Conservation (phyloP, 495 filamentous ascomycete species). For the Hypomontagnella submonticulosa region DNA sequence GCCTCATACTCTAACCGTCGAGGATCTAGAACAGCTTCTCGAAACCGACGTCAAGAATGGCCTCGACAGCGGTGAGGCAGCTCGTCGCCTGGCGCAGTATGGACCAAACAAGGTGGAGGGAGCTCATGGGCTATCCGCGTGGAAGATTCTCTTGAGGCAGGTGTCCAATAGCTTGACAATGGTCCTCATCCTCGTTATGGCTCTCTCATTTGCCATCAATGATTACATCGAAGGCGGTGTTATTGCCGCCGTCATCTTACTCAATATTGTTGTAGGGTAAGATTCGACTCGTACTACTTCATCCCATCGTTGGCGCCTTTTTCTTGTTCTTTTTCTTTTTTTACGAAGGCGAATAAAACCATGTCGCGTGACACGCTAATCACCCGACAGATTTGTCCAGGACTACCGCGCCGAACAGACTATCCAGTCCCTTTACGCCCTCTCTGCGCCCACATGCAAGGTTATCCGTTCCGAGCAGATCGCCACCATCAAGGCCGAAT, state of each 20-base stretch:
- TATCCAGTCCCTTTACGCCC: conserved; percentile 73
- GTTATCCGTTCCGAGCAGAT: conserved; percentile 68
- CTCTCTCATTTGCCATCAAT: conserved; percentile 75
- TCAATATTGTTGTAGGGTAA: conserved; percentile 76
- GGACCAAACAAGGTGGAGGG: conserved; percentile 64
- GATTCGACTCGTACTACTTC: conserved; percentile 18
- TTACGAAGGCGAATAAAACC: not conserved
- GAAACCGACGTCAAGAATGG: conserved; percentile 50
- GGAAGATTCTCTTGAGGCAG: conserved; percentile 66
- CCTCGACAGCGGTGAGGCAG: conserved; percentile 53
- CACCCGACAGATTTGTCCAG: conserved; percentile 66
- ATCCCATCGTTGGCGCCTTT: not conserved
- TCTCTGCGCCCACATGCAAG: conserved; percentile 75
- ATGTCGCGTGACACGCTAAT: conserved; percentile 10
- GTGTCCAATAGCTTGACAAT: conserved; percentile 64
- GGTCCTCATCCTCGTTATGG: conserved; percentile 80
- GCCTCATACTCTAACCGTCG: conserved; percentile 42
- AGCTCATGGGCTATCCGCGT: conserved; percentile 62
- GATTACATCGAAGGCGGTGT: conserved; percentile 83
- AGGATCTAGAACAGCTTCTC: conserved; percentile 39
- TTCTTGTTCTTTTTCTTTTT: no score
- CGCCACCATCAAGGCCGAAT: conserved; percentile 67
- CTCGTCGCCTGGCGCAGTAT: conserved; percentile 57
- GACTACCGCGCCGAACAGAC: conserved; percentile 80
- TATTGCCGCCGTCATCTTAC: conserved; percentile 75